Percentiles rank a stretch among this genome's conserved stretches.
phyloP scores from a whole-genome alignment of 108 stramenopile species.

The Conticribra weissflogii region DNA sequence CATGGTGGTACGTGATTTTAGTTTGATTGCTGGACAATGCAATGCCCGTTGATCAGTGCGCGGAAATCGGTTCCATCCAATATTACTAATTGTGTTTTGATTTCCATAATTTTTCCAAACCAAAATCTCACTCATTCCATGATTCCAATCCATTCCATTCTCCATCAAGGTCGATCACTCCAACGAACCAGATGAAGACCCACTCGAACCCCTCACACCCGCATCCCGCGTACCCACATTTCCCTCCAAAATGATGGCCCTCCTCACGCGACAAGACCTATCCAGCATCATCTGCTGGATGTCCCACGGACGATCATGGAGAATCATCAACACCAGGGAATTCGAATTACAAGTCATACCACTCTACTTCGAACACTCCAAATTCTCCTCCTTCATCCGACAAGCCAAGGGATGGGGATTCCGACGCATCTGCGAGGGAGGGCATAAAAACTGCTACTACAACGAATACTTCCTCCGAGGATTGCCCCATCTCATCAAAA shows the following conservation, averaged over 20 bases:
- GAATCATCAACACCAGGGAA: neutral
- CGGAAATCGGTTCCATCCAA: no score
- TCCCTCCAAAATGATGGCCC: constrained; percentile 34
- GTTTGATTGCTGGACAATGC: no score
- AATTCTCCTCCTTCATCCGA: constrained; percentile 51
- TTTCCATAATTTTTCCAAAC: no score
- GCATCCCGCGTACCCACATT: constrained; percentile 62
- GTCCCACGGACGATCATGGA: constrained; percentile 3
- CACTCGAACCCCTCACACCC: constrained; percentile 50
- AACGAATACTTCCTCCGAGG: constrained; percentile 36
- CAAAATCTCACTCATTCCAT: no score
- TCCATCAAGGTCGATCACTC: constrained; percentile 19
- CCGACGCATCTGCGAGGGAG: constrained; percentile 51
- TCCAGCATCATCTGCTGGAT: constrained; percentile 1
- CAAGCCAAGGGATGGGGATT: constrained; percentile 66
- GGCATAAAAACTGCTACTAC: constrained; percentile 63
- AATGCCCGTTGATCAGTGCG: no score
- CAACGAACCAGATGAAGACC: constrained; percentile 48
- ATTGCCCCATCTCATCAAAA: constrained; percentile 5
- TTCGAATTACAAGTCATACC: neutral
- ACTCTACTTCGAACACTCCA: constrained; percentile 2
- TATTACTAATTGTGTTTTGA: no score
- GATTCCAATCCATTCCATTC: neutral
- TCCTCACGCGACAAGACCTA: neutral
- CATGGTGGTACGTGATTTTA: no score